Evolutionary conservation across 1,139 yeast genomes (phyloP).

Genomic region (Nakaseomyces uthaithaninus): DNA sequence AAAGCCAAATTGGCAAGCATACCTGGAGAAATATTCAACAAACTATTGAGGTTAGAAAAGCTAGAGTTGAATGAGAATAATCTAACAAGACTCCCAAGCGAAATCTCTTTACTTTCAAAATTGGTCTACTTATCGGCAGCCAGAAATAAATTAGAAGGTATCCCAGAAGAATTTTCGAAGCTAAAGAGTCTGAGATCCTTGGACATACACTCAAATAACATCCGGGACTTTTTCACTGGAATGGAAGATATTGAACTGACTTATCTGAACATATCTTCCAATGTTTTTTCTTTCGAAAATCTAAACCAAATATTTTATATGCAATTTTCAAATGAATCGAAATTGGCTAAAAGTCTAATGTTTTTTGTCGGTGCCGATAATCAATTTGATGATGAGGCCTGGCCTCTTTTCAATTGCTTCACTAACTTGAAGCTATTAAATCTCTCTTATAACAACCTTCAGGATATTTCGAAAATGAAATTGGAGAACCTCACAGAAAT

Average conservation of each 20-base stretch:
- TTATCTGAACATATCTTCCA: conserved; percentile 69
- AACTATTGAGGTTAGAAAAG: conserved; percentile 61
- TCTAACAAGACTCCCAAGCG: conserved; percentile 65
- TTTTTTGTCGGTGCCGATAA: conserved; percentile 72
- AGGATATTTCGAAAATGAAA: conserved; percentile 63
- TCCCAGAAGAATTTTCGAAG: conserved; percentile 64
- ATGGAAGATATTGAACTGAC: conserved; percentile 60
- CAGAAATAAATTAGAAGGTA: conserved; percentile 61
- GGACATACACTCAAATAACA: conserved; percentile 81
- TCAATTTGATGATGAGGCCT: conserved; percentile 68
- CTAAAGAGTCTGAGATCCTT: conserved; percentile 55
- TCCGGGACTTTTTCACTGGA: conserved; percentile 59
- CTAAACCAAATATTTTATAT: conserved; percentile 23
- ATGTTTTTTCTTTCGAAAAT: conserved; percentile 43
- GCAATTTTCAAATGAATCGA: conserved; percentile 23
- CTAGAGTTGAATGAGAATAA: conserved; percentile 77
- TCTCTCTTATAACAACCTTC: conserved; percentile 71
- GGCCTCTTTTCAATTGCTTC: conserved; percentile 58
- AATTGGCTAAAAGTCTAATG: conserved; percentile 47
- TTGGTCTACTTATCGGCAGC: conserved; percentile 62
- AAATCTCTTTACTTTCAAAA: conserved; percentile 51
- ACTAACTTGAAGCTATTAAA: conserved; percentile 57
- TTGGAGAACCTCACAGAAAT: conserved; percentile 54
- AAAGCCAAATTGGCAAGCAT: conserved; percentile 76
- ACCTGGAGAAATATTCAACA: conserved; percentile 54